These are phyloP conservation scores for Astrothelium subdiscretum DNA, from an alignment of 495 filamentous ascomycete species.

Conservation along the genomic window DNA sequence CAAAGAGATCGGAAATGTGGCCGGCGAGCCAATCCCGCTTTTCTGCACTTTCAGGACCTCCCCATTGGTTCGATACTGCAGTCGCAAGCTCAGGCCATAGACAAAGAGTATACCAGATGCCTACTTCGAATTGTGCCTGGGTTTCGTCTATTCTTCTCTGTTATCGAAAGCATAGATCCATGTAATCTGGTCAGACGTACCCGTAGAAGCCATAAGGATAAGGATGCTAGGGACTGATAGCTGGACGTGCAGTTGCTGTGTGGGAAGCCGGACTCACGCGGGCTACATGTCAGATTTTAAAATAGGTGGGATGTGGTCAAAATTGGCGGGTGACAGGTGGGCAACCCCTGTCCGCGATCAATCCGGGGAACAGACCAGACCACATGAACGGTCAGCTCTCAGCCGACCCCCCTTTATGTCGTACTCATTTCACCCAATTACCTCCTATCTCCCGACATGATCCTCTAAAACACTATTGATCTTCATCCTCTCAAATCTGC, in stretches of 20 bases:
- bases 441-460: background rate
- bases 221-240: too few relatives aligned
- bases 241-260: background rate
- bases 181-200: background rate
- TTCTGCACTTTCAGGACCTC: conserved; percentile 69
- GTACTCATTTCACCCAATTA: too few relatives aligned
- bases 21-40: conserved; percentile 97
- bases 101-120: conserved; percentile 65
- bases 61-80: conserved; percentile 79
- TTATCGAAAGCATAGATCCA: background rate
- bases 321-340: background rate
- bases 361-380: background rate
- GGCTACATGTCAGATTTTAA: background rate
- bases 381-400: background rate
- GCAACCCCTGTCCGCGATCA: background rate
- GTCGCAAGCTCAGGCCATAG: conserved; percentile 78
- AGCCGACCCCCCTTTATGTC: background rate
- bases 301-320: background rate
- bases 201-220: background rate
- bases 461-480: background rate
- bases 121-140: conserved; percentile 42
- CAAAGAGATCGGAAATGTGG: conserved; percentile 71
- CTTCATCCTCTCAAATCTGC: background rate
- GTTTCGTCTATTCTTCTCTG: conserved; percentile 17
- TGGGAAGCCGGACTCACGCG: background rate